Evolutionary conservation across 1,284 basidiomycete species (phyloP).

Genomic region (Psilocybe mexicana): DNA sequence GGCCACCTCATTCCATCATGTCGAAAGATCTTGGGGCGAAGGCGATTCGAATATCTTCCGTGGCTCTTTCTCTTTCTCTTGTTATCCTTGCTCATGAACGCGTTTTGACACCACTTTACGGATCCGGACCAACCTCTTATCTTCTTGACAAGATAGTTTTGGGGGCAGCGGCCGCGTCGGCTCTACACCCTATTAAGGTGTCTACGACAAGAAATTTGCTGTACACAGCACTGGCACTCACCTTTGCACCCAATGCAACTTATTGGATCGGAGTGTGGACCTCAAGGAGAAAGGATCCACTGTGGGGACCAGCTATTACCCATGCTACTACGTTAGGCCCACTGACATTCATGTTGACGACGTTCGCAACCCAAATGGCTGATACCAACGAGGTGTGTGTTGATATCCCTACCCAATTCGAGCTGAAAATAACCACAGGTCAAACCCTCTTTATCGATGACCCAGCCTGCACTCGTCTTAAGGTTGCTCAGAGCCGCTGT

Average conservation of each 20-base stretch:
- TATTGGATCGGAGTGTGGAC: constrained; percentile 65
- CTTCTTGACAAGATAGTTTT: constrained; percentile 48
- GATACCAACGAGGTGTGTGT: constrained; percentile 11
- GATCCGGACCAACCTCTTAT: constrained; percentile 47
- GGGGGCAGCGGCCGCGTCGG: constrained; percentile 34
- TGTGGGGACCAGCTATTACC: constrained; percentile 59
- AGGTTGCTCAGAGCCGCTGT: constrained; percentile 17
- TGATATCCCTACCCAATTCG: not conserved
- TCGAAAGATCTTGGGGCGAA: constrained; percentile 9
- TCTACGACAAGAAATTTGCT: constrained; percentile 32
- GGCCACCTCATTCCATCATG: constrained; percentile 7
- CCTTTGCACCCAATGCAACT: constrained; percentile 56
- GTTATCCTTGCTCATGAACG: constrained; percentile 55
- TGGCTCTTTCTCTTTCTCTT: constrained; percentile 45
- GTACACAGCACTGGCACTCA: constrained; percentile 46
- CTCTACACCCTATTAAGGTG: constrained; percentile 32
- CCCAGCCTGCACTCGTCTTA: constrained; percentile 7
- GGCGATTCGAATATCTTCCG: constrained; percentile 13
- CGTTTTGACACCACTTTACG: constrained; percentile 59
- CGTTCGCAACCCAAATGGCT: constrained; percentile 34
- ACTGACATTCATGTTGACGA: constrained; percentile 47
- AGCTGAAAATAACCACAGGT: not conserved
- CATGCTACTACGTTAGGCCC: constrained; percentile 60
- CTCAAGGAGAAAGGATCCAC: constrained; percentile 48
- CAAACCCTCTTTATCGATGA: not conserved